These are phyloP conservation scores for Fusarium caatingaense DNA, from an alignment of 2,329 filamentous ascomycete genomes.

Conservation along the genomic window DNA sequence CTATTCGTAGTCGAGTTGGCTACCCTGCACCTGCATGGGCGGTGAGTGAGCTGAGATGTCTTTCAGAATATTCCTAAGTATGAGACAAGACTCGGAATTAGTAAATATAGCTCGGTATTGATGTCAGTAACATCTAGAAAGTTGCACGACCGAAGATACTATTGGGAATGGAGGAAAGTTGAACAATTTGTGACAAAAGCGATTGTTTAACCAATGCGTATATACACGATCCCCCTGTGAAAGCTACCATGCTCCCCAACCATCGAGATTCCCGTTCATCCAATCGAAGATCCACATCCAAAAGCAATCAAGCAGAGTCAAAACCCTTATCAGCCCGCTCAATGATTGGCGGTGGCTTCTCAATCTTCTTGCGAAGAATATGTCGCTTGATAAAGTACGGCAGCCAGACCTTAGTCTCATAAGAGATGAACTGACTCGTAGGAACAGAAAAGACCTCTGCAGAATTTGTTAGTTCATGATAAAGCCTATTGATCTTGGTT, in stretches of 20 bases:
- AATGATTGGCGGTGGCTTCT: conserved; percentile 50
- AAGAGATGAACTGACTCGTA: conserved; percentile 46
- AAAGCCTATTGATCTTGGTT: accelerated
- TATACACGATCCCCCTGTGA: no score
- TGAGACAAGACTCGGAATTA: no score
- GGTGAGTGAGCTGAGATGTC: accelerated
- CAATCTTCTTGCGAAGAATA: conserved; percentile 49
- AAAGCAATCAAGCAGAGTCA: conserved; percentile 19
- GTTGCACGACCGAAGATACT: no score
- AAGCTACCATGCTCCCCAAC: no score
- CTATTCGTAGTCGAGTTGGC: accelerated
- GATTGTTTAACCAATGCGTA: accelerated
- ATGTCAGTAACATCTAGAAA: accelerated
- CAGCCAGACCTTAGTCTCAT: conserved; percentile 50
- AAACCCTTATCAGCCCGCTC: conserved; percentile 27
- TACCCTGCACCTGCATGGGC: accelerated
- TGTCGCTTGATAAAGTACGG: conserved; percentile 54
- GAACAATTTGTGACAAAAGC: no score
- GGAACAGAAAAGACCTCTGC: conserved; percentile 50
- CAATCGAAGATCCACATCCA: no score
- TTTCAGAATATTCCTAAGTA: background rate
- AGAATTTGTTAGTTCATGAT: accelerated
- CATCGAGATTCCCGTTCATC: no score
- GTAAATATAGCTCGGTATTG: no score
- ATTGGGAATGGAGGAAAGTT: no score